A percentile compares a stretch with the other conserved stretches of the same genome.
Conservation (phyloP, 345 rosid species). For the Atalantia buxifolia region DNA sequence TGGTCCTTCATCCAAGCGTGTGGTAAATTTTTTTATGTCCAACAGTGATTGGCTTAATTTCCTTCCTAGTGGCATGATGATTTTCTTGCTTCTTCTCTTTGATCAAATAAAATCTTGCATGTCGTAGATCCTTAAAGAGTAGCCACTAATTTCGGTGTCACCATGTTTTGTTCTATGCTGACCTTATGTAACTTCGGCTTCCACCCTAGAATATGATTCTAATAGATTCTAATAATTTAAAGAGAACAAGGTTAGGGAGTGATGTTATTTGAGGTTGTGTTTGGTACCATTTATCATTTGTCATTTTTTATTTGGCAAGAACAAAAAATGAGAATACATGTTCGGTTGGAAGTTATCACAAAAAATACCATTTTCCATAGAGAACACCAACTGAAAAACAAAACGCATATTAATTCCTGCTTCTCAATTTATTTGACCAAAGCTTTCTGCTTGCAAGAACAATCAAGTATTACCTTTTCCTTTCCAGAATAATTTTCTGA, state of each 20-base stretch:
- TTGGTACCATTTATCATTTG: too few relatives aligned
- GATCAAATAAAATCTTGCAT: background rate
- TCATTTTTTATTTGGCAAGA: too few relatives aligned
- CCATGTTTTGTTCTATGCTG: background rate
- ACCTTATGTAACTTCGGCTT: background rate
- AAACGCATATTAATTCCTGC: background rate
- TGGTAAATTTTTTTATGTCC: constrained; percentile 34
- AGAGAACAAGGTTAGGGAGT: background rate
- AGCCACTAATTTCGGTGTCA: background rate
- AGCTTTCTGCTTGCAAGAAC: background rate
- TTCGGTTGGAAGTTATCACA: too few relatives aligned
- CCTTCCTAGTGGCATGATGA: background rate
- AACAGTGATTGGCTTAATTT: background rate
- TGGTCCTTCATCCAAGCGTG: constrained; percentile 48
- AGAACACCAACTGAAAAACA: too few relatives aligned
- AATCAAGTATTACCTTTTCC: background rate
- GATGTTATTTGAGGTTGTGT: background rate
- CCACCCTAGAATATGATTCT: background rate
- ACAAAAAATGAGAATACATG: too few relatives aligned
- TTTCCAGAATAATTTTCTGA: too few relatives aligned
- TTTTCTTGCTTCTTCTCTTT: background rate
- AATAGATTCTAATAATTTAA: background rate
- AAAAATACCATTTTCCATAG: too few relatives aligned
- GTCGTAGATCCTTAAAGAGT: background rate
- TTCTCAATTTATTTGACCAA: background rate